Evolutionary conservation across 2,329 filamentous ascomycete species (phyloP), one percentile per base, ranked within the genome.

Genomic region (Thyridium curvatum): DNA sequence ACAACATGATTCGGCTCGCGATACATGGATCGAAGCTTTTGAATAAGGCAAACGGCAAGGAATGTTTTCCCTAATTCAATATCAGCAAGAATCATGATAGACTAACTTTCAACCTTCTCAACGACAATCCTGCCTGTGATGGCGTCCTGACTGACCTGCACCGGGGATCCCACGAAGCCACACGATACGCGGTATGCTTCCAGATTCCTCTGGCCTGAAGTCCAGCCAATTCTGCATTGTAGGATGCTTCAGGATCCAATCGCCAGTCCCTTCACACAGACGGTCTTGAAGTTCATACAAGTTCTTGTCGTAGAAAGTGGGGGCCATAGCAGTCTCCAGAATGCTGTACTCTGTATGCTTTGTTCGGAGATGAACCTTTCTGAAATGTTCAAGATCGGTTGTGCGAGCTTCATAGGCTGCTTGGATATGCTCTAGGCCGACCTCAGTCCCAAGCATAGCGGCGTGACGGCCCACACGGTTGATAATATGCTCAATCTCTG

Each of bases 151-250:
- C 41, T 40, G 35, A 49, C 47, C 49, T 18, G 51, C 43, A 26
- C 51, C 51, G 6, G 51, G 51, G 32, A 53, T 52, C 3, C 51
- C 51, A 30, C 46, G 43, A 15, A 52, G 17, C 51, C 51, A 53
- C 32, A 53, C 18, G 4, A 49, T 13, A 30, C 18, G 32, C 18
- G 13, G 13, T n/a, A n/a, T n/a, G n/a, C n/a, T n/a, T n/a, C n/a
- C n/a, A n/a, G n/a, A n/a, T n/a, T n/a, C n/a, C n/a, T n/a, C n/a
- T n/a, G n/a, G n/a, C 9, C 39, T 17, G 2, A 35, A 18, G 6
- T 43, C 30, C 1, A 48, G 14, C 51, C 49, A 53, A 10, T 37
- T 28, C 4, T 5, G 7, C 37, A 52, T 47, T 8, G 8, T 35
- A 4, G 32, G 17, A 28, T 52, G 39, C 4, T 31, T 34, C 10